A percentile compares a stretch with the other conserved stretches of the same genome.
Conservation (phyloP, 176 grass and related monocot species). For the Luzula sylvatica region DNA sequence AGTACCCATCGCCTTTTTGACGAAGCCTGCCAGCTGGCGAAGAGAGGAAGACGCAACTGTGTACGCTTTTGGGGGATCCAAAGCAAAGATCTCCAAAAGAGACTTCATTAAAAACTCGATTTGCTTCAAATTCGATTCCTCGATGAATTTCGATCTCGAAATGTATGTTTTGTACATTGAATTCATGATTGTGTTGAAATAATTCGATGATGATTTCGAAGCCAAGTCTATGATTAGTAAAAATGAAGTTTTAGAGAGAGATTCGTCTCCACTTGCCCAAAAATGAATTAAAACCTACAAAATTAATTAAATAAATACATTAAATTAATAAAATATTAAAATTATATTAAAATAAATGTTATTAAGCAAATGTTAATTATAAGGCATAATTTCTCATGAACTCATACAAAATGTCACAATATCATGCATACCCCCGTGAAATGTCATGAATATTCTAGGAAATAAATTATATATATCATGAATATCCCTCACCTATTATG, state of each 20-base stretch:
- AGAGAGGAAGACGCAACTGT: constrained; percentile 44
- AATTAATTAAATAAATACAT: no score
- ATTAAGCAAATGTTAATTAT: no score
- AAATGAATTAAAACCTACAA: constrained; percentile 70
- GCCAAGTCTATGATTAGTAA: constrained; percentile 56
- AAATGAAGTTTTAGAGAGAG: constrained; percentile 58
- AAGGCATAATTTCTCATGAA: no score
- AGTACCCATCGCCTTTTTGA: constrained; percentile 51
- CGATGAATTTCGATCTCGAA: constrained; percentile 60
- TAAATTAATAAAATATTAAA: no score
- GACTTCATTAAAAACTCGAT: constrained; percentile 60
- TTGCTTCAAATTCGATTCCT: constrained; percentile 43
- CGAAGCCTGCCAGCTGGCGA: constrained; percentile 52
- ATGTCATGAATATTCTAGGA: no score
- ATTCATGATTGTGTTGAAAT: constrained; percentile 57
- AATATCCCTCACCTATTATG: no score
- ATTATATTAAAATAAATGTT: no score
- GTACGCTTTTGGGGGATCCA: constrained; percentile 67
- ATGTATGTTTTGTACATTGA: constrained; percentile 61
- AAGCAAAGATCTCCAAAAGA: constrained; percentile 64
- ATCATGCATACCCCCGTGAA: no score
- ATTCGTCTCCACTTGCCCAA: constrained; percentile 71
- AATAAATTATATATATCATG: no score
- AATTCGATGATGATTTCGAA: constrained; percentile 45
- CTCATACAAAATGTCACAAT: no score